Conservation (phyloP, 176 grass and related monocot genomes). For the Pontederia paniculata region DNA sequence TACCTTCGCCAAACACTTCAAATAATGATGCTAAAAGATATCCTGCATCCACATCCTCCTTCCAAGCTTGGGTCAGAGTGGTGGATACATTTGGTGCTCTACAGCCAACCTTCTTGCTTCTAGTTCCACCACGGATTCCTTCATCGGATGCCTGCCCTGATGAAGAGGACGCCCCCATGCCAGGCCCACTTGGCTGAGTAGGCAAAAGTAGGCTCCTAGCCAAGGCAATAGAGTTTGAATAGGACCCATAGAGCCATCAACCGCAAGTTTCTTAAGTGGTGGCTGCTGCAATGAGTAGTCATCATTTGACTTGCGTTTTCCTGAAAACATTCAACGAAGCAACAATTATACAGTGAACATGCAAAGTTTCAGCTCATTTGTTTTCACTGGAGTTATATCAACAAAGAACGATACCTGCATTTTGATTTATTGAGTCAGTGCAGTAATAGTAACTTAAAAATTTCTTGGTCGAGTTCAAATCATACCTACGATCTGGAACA, state of each 20-base stretch:
- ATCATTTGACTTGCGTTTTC: slow-evolving; percentile 47
- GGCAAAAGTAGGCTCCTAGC: slow-evolving; percentile 33
- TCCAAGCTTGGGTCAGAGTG: slow-evolving; percentile 77
- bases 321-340: slow-evolving; percentile 8
- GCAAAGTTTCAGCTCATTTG: no score
- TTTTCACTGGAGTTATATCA: no score
- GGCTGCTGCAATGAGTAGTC: slow-evolving; percentile 43
- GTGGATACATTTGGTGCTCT: slow-evolving; percentile 31
- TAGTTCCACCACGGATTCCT: slow-evolving; percentile 12
- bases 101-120: slow-evolving; percentile 29
- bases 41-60: slow-evolving; percentile 61
- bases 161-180: slow-evolving; percentile 30
- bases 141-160: slow-evolving; percentile 21
- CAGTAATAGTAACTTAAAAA: no score
- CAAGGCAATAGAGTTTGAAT: slow-evolving; percentile 23
- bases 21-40: slow-evolving; percentile 50
- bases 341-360: no score
- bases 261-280: slow-evolving; percentile 66
- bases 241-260: slow-evolving; percentile 22
- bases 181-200: slow-evolving; percentile 25
- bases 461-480: no score
- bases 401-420: no score
- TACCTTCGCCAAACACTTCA: slow-evolving; percentile 61
- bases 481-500: no score
- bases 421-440: no score